These are phyloP conservation scores for Drechslerella coelobrocha DNA, from an alignment of 2,329 filamentous ascomycete genomes.

Conservation along the genomic window DNA sequence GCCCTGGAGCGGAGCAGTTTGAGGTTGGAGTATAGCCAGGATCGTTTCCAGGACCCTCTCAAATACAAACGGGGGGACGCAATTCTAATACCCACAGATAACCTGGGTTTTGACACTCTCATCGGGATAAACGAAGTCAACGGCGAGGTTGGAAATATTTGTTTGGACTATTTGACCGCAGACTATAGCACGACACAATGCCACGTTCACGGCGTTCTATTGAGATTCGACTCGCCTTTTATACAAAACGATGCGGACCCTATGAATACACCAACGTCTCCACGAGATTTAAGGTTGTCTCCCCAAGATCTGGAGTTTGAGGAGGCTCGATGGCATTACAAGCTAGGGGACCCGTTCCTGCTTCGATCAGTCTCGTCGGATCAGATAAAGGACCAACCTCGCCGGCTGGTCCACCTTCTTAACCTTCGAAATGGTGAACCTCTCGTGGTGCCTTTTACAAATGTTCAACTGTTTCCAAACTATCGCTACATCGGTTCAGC, in stretches of 20 bases:
- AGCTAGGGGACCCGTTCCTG: constrained; percentile 34
- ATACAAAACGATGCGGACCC: constrained; percentile 1
- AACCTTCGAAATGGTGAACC: constrained; percentile 38
- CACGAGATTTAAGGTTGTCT: background rate
- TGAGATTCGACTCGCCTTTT: background rate
- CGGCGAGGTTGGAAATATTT: constrained; percentile 32
- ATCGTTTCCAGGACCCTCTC: constrained; percentile 19
- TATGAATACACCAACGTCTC: background rate
- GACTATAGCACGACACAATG: background rate
- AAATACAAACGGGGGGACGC: constrained; percentile 27
- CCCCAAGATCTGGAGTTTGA: background rate
- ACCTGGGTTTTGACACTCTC: constrained; percentile 18
- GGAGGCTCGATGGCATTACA: constrained; percentile 17
- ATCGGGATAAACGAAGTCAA: constrained; percentile 26
- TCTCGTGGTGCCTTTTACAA: background rate
- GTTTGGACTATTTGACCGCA: constrained; percentile 22
- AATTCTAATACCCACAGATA: constrained; percentile 35
- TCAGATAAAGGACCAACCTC: background rate
- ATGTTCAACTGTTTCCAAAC: constrained; percentile 28
- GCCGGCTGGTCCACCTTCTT: constrained; percentile 16
- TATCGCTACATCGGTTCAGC: constrained; percentile 12
- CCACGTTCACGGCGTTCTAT: constrained; percentile 28
- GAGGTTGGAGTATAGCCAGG: constrained; percentile 3
- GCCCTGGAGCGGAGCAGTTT: background rate
- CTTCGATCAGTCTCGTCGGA: constrained; percentile 8